Evolutionary conservation across 352 stramenopile genomes (phyloP), one percentile per base, ranked within the genome.

Genomic region (Plasmopara muralis): DNA sequence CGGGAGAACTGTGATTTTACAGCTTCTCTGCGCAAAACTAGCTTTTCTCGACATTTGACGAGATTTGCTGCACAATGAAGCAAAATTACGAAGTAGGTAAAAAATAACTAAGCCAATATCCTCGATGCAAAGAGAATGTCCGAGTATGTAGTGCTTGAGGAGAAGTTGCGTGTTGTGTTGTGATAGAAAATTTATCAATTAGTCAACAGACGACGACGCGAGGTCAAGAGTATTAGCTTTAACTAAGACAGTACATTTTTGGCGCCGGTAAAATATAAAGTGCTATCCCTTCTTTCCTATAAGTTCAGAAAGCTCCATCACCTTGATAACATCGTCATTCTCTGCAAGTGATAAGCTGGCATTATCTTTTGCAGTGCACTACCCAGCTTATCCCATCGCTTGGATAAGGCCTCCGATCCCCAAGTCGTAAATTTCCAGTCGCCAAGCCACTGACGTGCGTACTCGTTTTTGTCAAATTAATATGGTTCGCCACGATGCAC

Each of bases 1-100:
- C 60, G 46, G 91, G 90, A 49, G 91, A 68, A 63, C 91, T 93
- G 50, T 94, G 80, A n/a, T 60, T 66, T 43, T 93, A 85, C 4
- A 94, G 62, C 28, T 83, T 72, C n/a, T 90, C 77, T 31, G 65
- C 0, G 65, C 69, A 40, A 93, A 60, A 34, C 77, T 76, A 53
- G 61, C 68, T 43, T 86, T 84, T 60, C 85, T 77, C 5, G 95
- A 64, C 20, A 25, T 25, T 25, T 3, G 20, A 25, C 3, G 3
- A 25, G 20, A 25, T 25, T 43, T 83, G 66, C 46, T 80, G 75
- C 3, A 95, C 83, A 60, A 93, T 87, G n/a, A 25, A 25, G 20
- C 3, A 25, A n/a, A 25, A 25, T 25, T 25, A 25, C 20, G 20
- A 25, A 3, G 20, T 25, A 25, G 20, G 20, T 3, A 25, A 25